These are phyloP conservation scores for Coriolopsis trogii DNA, from an alignment of 1,284 basidiomycete species.

Conservation along the genomic window DNA sequence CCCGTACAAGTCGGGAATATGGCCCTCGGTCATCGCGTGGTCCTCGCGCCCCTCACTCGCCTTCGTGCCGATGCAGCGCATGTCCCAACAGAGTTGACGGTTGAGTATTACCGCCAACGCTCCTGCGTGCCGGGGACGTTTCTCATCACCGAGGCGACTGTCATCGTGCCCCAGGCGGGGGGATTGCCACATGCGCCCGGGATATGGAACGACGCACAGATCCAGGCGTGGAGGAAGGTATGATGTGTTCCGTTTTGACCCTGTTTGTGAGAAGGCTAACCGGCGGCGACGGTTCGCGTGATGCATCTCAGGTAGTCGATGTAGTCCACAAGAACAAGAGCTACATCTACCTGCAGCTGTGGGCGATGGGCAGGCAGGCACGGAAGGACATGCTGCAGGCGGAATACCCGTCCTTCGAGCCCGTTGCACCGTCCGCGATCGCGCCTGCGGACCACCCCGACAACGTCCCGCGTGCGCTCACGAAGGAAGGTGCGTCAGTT, in stretches of 20 bases:
- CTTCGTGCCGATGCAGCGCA: conserved; percentile 36
- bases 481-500: conserved; percentile 29
- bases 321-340: conserved; percentile 37
- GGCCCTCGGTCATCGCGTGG: conserved; percentile 46
- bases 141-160: conserved; percentile 51
- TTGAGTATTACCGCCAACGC: conserved; percentile 52
- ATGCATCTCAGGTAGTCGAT: conserved; percentile 31
- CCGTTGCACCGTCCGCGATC: conserved; percentile 44
- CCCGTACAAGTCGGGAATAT: conserved; percentile 47
- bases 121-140: conserved; percentile 46
- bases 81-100: conserved; percentile 33
- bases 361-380: conserved; percentile 48
- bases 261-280: background rate
- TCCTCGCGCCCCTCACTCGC: conserved; percentile 51
- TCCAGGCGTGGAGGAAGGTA: conserved; percentile 50
- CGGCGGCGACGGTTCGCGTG: background rate
- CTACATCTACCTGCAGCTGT: conserved; percentile 50
- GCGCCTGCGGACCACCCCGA: conserved; percentile 40
- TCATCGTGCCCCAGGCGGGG: conserved; percentile 43
- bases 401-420: conserved; percentile 24
- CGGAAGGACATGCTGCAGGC: conserved; percentile 32
- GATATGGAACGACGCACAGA: conserved; percentile 48
- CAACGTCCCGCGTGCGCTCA: conserved; percentile 38
- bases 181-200: conserved; percentile 43
- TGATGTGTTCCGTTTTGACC: background rate